Percentiles rank a stretch among this genome's conserved stretches.
Conservation (phyloP, 805 yeast genomes). For the Candida ficus region DNA sequence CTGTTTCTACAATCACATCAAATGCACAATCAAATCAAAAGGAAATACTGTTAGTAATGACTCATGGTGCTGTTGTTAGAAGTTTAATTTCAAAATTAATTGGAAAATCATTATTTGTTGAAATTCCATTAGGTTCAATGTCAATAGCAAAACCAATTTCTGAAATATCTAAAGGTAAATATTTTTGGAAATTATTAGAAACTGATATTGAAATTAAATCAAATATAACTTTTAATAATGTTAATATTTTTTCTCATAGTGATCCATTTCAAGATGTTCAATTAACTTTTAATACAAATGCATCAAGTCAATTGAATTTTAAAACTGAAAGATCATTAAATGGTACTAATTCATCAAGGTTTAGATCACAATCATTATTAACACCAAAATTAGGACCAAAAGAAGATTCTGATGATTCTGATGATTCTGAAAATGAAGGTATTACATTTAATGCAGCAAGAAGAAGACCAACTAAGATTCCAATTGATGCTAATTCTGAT, state of each 20-base stretch:
- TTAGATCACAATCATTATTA: conserved; percentile 22
- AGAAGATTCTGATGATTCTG: conserved; percentile 12
- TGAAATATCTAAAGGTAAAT: conserved; percentile 3
- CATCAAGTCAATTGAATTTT: conserved; percentile 17
- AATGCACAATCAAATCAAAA: conserved; percentile 25
- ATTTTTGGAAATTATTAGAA: conserved; percentile 20
- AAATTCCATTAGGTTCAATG: conserved; percentile 34
- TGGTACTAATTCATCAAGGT: conserved; percentile 11
- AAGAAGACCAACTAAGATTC: conserved; percentile 12
- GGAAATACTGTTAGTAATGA: conserved; percentile 30
- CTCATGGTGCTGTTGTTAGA: conserved; percentile 42
- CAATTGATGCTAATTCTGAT: conserved; percentile 2
- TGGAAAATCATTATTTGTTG: conserved; percentile 33
- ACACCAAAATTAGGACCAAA: conserved; percentile 8
- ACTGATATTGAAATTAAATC: conserved; percentile 23
- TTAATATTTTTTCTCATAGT: conserved; percentile 15
- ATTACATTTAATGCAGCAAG: conserved; percentile 20
- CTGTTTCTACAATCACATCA: conserved; percentile 21
- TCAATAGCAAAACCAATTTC: conserved; percentile 20
- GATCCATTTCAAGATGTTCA: conserved; percentile 24
- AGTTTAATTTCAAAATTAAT: conserved; percentile 33
- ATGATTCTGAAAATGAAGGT: conserved; percentile 23
- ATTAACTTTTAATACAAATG: conserved; percentile 16
- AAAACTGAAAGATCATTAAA: conserved; percentile 14
- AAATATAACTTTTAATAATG: conserved; percentile 7